These are phyloP conservation scores for Myxozyma vanderwaltii DNA, from an alignment of 805 yeast genomes.

Conservation along the genomic window DNA sequence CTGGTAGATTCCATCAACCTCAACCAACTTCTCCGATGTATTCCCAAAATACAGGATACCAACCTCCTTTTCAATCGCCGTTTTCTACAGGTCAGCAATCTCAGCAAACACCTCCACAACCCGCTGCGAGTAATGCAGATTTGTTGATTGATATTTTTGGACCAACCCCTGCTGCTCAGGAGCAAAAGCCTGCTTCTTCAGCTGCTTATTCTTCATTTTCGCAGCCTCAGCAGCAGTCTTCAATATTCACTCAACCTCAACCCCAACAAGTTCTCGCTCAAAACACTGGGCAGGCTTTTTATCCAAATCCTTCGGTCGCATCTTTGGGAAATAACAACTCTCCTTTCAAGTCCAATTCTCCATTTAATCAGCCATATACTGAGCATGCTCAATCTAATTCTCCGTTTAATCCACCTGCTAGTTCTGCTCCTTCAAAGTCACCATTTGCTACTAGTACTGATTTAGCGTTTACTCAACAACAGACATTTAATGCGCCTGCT, in stretches of 20 bases:
- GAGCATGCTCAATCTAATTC: not conserved
- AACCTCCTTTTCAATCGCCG: not conserved
- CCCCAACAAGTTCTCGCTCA: not conserved
- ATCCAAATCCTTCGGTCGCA: not conserved
- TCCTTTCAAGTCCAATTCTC: not conserved
- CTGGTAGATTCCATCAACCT: not conserved
- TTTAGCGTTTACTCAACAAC: not conserved
- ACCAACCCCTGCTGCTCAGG: not conserved
- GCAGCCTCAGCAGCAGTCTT: not conserved
- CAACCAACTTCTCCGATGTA: not conserved
- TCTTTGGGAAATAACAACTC: not conserved
- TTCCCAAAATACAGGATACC: not conserved
- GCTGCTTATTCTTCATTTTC: not conserved
- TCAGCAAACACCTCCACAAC: not conserved
- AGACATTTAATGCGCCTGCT: not conserved
- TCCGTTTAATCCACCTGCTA: not conserved
- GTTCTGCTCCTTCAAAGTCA: not conserved
- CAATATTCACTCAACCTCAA: not conserved
- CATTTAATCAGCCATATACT: not conserved
- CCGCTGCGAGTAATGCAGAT: slow-evolving; percentile 14
- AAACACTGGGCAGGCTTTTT: not conserved
- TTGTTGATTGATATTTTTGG: slow-evolving; percentile 19
- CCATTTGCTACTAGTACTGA: not conserved
- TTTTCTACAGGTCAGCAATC: slow-evolving; percentile 29
- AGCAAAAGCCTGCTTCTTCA: not conserved